These are phyloP conservation scores for Phytophthora melonis DNA, from an alignment of 352 stramenopile genomes.

Conservation along the genomic window DNA sequence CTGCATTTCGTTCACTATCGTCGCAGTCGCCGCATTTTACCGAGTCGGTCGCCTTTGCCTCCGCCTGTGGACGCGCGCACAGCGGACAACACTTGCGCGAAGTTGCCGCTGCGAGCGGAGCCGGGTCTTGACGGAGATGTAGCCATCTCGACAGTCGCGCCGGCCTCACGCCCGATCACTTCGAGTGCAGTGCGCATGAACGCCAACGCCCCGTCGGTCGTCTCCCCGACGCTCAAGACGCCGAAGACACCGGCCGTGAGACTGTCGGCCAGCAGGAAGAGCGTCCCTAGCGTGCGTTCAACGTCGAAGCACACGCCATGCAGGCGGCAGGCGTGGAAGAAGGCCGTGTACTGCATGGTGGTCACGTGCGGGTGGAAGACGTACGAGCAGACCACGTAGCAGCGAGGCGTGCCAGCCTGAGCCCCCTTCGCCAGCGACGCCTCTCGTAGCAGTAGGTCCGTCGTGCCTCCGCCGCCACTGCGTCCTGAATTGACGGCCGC, in stretches of 20 bases:
- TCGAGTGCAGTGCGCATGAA: constrained; percentile 79
- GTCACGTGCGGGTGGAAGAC: constrained; percentile 83
- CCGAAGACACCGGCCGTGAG: constrained; percentile 84
- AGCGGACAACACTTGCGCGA: constrained; percentile 62
- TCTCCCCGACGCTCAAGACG: constrained; percentile 71
- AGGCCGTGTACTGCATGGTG: constrained; percentile 80
- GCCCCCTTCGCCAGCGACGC: constrained; percentile 29
- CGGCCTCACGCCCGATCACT: constrained; percentile 75
- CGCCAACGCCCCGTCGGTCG: constrained; percentile 51
- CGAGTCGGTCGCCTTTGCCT: constrained; percentile 53
- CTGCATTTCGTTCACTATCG: not conserved
- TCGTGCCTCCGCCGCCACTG: constrained; percentile 2
- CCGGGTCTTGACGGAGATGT: constrained; percentile 28
- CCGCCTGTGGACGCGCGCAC: constrained; percentile 55
- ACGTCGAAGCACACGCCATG: constrained; percentile 92
- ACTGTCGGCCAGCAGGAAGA: constrained; percentile 83
- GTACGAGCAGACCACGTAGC: constrained; percentile 80
- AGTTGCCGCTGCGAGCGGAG: constrained; percentile 54
- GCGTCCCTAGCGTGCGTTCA: constrained; percentile 62
- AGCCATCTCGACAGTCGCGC: constrained; percentile 40
- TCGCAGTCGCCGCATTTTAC: constrained; percentile 39
- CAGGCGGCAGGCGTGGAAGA: constrained; percentile 91
- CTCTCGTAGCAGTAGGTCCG: constrained; percentile 37
- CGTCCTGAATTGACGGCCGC: not conserved
- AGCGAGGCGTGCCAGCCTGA: constrained; percentile 39